These are phyloP conservation scores for Solanum gracilifrons DNA, from an alignment of 257 asterid species.

Conservation along the genomic window DNA sequence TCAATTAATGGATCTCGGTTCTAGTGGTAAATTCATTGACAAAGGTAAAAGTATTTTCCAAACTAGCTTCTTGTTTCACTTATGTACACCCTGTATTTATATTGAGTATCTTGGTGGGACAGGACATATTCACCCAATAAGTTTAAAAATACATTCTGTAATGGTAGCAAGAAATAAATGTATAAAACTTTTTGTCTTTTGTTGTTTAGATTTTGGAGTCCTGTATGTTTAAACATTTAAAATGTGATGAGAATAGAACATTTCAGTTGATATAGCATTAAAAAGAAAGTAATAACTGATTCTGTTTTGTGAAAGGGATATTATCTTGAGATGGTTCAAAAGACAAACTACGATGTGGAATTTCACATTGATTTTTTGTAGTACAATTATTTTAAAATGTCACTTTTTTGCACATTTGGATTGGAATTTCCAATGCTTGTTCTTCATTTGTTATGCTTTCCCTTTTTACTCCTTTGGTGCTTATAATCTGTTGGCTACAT, in stretches of 20 bases:
- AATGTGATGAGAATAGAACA: background rate
- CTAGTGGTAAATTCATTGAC: slow-evolving; percentile 61
- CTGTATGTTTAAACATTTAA: background rate
- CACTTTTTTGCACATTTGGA: background rate
- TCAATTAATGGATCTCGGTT: slow-evolving; percentile 59
- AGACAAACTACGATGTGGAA: background rate
- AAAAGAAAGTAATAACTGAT: background rate
- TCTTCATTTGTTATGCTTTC: background rate
- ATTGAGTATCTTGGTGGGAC: background rate
- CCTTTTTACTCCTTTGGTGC: background rate
- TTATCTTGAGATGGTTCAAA: background rate
- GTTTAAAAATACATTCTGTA: background rate
- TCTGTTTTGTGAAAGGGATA: background rate
- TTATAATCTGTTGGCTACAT: background rate
- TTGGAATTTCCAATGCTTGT: background rate
- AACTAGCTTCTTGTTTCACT: background rate
- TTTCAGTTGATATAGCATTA: background rate
- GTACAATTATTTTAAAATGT: background rate
- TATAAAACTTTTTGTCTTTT: background rate
- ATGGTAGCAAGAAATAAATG: background rate
- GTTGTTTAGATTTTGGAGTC: background rate
- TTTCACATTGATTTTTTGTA: background rate
- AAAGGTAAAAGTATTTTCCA: slow-evolving; percentile 31
- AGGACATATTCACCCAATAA: background rate
- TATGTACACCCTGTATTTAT: background rate